Evolutionary conservation across 2,329 filamentous ascomycete species (phyloP).

Genomic region (Exophiala mesophila): DNA sequence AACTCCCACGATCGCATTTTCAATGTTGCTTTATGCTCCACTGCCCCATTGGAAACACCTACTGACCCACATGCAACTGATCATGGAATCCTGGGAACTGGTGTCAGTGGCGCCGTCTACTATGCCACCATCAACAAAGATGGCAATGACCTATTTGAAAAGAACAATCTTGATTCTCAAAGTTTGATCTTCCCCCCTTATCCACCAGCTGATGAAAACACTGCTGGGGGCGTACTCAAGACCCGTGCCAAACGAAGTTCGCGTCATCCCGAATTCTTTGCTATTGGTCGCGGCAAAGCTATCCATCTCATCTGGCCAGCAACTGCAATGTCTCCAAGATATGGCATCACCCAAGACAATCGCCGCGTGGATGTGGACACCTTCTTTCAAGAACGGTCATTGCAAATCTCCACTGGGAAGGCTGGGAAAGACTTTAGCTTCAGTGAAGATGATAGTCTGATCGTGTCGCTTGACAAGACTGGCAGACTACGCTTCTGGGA

Average conservation of each 20-base stretch:
- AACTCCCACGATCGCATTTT: conserved; percentile 91
- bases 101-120: conserved; percentile 93
- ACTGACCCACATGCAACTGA: conserved; percentile 32
- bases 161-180: conserved; percentile 73
- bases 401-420: conserved; percentile 96
- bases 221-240: conserved; percentile 87
- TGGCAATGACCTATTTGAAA: conserved; percentile 72
- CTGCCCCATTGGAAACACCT: conserved; percentile 46
- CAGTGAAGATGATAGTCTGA: conserved; percentile 90
- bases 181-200: conserved; percentile 87
- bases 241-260: conserved; percentile 88
- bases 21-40: conserved; percentile 75
- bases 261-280: conserved; percentile 87
- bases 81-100: conserved; percentile 85
- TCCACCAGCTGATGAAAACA: conserved; percentile 79
- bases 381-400: conserved; percentile 76
- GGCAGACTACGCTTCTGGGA: conserved; percentile 98
- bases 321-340: conserved; percentile 48
- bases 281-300: conserved; percentile 89
- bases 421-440: conserved; percentile 98
- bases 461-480: conserved; percentile 94
- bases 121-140: conserved; percentile 78
- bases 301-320: conserved; percentile 78
- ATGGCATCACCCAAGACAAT: conserved; percentile 47
- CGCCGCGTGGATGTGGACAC: conserved; percentile 76